phyloP scores from a whole-genome alignment of 345 rosid species.

The Camelina neglecta region DNA sequence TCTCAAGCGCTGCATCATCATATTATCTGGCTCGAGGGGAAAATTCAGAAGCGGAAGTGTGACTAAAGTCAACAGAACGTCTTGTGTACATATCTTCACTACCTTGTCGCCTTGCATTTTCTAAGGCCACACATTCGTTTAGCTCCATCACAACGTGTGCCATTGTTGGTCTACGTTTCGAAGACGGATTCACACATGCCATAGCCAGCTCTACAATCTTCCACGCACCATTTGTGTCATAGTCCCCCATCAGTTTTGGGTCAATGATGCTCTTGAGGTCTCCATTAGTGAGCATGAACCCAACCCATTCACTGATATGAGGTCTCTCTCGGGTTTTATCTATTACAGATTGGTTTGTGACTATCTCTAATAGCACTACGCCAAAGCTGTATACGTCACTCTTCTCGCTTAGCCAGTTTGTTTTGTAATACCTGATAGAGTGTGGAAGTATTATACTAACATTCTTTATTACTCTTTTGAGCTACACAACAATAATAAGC shows the following conservation, averaged over 20 bases:
- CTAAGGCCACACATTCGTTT: conserved; percentile 46
- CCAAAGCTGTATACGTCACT: conserved; percentile 68
- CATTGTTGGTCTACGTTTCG: conserved; percentile 52
- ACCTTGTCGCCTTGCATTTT: conserved; percentile 30
- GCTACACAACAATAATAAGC: too few relatives aligned
- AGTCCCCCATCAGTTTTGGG: conserved; percentile 49
- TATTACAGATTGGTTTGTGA: conserved; percentile 53
- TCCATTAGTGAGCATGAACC: conserved; percentile 47
- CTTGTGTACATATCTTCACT: conserved; percentile 22
- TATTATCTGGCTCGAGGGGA: conserved; percentile 40
- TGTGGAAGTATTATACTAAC: too few relatives aligned
- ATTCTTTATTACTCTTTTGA: too few relatives aligned
- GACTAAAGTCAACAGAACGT: conserved; percentile 5
- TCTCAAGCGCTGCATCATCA: background rate
- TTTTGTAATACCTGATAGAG: conserved; percentile 39
- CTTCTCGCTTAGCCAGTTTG: conserved; percentile 51
- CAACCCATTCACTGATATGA: conserved; percentile 52
- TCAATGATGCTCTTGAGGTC: conserved; percentile 54
- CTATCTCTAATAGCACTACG: conserved; percentile 55
- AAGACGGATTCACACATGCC: conserved; percentile 43
- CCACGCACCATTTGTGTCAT: conserved; percentile 53
- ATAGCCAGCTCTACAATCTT: conserved; percentile 55
- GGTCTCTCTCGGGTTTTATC: conserved; percentile 29
- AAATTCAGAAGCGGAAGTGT: conserved; percentile 28
- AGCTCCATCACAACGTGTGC: conserved; percentile 47